These are phyloP conservation scores for Hyaloperonospora brassicae DNA, from an alignment of 352 stramenopile genomes.

Conservation along the genomic window DNA sequence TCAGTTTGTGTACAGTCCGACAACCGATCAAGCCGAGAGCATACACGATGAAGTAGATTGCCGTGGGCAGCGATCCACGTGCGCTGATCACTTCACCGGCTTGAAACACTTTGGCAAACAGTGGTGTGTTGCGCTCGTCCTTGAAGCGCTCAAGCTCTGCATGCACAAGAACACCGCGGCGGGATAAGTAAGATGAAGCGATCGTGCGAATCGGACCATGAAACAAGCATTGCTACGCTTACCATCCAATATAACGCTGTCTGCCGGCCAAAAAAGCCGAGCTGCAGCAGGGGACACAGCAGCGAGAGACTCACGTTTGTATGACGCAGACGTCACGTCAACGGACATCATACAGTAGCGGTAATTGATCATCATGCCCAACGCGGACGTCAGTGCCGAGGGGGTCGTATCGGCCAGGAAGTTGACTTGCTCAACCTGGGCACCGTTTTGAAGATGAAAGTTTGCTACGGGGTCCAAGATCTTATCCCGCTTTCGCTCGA, in stretches of 20 bases:
- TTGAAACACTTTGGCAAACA: conserved; percentile 65
- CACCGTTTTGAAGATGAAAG: conserved; percentile 81
- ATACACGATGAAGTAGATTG: conserved; percentile 79
- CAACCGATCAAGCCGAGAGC: conserved; percentile 4
- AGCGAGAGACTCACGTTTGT: conserved; percentile 64
- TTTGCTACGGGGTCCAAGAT: conserved; percentile 80
- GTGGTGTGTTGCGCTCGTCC: conserved; percentile 57
- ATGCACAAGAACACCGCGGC: neutral
- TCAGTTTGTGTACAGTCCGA: neutral
- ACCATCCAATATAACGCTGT: conserved; percentile 63
- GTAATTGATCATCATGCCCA: conserved; percentile 86
- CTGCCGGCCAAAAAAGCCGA: conserved; percentile 46
- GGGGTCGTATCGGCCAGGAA: conserved; percentile 63
- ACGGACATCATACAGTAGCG: conserved; percentile 81
- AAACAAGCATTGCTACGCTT: conserved; percentile 1
- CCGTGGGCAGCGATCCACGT: conserved; percentile 51
- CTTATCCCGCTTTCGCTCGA: conserved; percentile 66
- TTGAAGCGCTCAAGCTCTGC: conserved; percentile 33
- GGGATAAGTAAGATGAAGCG: neutral
- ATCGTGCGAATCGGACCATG: neutral
- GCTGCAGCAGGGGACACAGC: conserved; percentile 50
- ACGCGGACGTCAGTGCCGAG: conserved; percentile 33
- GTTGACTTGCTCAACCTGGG: conserved; percentile 81
- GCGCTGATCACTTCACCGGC: conserved; percentile 57
- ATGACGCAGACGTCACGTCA: conserved; percentile 66